Base-by-base conservation (phyloP, 495 filamentous ascomycete species). In the Podospora conica region DNA sequence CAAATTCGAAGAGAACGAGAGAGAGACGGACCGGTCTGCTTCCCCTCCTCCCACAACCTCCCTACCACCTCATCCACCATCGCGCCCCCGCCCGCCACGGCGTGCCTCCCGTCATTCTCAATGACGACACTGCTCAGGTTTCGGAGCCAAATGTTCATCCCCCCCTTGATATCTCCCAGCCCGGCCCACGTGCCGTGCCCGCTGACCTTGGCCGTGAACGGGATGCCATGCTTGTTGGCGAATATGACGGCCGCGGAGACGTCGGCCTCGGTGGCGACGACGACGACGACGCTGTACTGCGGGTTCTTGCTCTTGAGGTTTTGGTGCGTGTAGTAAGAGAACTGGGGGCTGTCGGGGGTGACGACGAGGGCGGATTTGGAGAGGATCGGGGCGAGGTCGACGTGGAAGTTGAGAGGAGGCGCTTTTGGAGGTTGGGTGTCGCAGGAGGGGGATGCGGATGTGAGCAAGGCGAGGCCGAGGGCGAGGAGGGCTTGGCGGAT, bases 31-130 rank as follows among this genome's bases (percentile, higher is more conserved):
- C 58, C 82, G 72, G 71, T 70, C 23, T 77, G 75, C 60, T 77
- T 78, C 3, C 75, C 74, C 5, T 57, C 58, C 29, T 64, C 67
- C 68, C 74, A 81, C 4, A 82, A 65, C 0, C 63, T 55, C 1
- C 74, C 62, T 0, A 72, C 72, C 6, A 82, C 65, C 1, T 72
- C 68, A 9, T 66, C 66, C 15, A 69, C 65, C 6, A 62, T 71
- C 0, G 76, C 68, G 9, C 86, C 86, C 9, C 83, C 85, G 1
- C 81, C 81, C 58, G 87, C 70, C 0, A 66, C 79, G 20, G 78
- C 83, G 1, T 79, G 69, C 3, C 22, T 29, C 3, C 79, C 80
- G 65, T 82, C 76, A 5, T 66, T 15, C 0, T 76, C 68, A 25
- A 87, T 66, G 10, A 67, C 61, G n/a, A 84, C 75, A 63, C 72